phyloP scores from a whole-genome alignment of 2,329 filamentous ascomycete species.

The Sporothrix pallida region DNA sequence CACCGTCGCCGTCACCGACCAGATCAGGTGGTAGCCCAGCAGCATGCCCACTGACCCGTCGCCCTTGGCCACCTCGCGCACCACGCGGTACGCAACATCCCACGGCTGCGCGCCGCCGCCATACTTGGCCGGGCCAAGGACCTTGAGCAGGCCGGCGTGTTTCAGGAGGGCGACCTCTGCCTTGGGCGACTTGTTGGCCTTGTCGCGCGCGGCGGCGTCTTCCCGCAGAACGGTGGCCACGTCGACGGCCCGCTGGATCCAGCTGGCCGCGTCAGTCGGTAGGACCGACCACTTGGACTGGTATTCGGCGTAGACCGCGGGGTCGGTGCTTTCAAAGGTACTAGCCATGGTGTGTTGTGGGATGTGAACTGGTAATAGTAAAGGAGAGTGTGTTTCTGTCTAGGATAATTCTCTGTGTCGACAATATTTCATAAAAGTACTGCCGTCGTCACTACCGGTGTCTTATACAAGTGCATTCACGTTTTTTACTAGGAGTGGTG shows the following conservation, averaged over 20 bases:
- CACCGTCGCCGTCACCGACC: constrained; percentile 65
- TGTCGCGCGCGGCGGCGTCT: constrained; percentile 47
- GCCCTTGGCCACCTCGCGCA: constrained; percentile 66
- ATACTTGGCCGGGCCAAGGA: constrained; percentile 49
- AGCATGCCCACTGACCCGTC: constrained; percentile 72
- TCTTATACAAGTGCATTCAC: too few species aligned
- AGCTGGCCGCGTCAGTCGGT: constrained; percentile 44
- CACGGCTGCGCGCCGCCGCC: constrained; percentile 53
- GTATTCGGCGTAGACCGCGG: constrained; percentile 48
- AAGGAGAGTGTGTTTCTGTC: too few species aligned
- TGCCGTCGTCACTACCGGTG: too few species aligned
- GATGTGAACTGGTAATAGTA: too few species aligned
- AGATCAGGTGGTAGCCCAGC: constrained; percentile 68
- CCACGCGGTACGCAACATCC: constrained; percentile 61
- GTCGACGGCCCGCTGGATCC: constrained; percentile 50
- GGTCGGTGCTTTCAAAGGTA: constrained; percentile 43
- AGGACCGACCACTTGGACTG: constrained; percentile 46
- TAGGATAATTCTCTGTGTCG: too few species aligned
- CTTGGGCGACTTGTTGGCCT: constrained; percentile 49
- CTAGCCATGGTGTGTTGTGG: background rate
- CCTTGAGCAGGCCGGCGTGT: constrained; percentile 49
- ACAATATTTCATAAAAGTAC: too few species aligned
- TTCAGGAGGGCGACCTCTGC: constrained; percentile 52
- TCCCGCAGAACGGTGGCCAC: constrained; percentile 46
- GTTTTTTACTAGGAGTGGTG: too few species aligned